Conservation (phyloP, 805 yeast genomes). For the Myxozyma lipomycoides region DNA sequence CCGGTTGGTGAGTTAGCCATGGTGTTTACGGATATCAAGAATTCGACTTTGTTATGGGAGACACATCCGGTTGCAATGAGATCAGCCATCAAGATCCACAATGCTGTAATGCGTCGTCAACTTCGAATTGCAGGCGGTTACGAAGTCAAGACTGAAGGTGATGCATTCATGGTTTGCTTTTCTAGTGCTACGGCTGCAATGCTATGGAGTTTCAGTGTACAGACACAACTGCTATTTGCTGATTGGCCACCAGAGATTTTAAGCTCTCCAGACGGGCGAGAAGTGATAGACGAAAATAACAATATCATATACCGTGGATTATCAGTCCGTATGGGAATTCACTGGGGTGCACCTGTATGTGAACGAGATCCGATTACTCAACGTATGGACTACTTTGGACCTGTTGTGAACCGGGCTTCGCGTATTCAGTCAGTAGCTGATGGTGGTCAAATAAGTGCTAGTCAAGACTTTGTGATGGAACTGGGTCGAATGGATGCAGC, state of each 20-base stretch:
- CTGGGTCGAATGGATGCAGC: slow-evolving; percentile 53
- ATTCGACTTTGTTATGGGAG: slow-evolving; percentile 92
- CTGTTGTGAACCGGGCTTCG: slow-evolving; percentile 94
- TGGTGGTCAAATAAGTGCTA: slow-evolving; percentile 94
- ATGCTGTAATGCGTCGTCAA: slow-evolving; percentile 89
- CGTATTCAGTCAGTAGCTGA: slow-evolving; percentile 92
- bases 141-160: slow-evolving; percentile 99
- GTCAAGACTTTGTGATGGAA: slow-evolving; percentile 75
- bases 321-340: slow-evolving; percentile 96
- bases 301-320: slow-evolving; percentile 74
- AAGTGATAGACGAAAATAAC: slow-evolving; percentile 59
- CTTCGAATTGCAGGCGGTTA: slow-evolving; percentile 92
- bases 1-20: slow-evolving; percentile 93
- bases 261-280: slow-evolving; percentile 77
- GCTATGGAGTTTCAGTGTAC: slow-evolving; percentile 92
- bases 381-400: slow-evolving; percentile 98
- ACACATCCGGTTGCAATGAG: slow-evolving; percentile 90
- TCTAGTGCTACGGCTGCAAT: slow-evolving; percentile 88
- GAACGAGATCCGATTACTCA: slow-evolving; percentile 92
- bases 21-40: slow-evolving; percentile 96
- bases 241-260: slow-evolving; percentile 96
- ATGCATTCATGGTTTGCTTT: slow-evolving; percentile 96
- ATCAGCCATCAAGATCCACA: slow-evolving; percentile 92
- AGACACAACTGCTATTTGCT: slow-evolving; percentile 71
- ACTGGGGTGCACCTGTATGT: slow-evolving; percentile 97